Percentiles rank a stretch among this genome's conserved stretches.
phyloP scores from a whole-genome alignment of 1,139 yeast species.

The Debaryomyces udenii region DNA sequence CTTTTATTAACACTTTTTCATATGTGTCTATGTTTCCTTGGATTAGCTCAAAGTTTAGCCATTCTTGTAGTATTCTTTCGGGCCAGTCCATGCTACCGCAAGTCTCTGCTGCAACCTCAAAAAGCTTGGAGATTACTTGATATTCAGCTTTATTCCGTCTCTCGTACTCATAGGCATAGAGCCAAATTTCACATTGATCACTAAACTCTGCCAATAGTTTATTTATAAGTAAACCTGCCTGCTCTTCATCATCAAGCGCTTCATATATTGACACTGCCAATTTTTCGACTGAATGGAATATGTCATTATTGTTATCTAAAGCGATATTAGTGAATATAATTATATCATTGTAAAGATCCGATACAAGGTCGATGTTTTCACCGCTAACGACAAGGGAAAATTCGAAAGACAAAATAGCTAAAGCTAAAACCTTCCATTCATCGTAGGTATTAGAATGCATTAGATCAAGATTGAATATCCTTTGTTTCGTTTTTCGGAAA shows the following conservation, averaged over 20 bases:
- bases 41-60: conserved; percentile 41
- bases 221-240: conserved; percentile 31
- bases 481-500: conserved; percentile 13
- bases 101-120: conserved; percentile 34
- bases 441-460: conserved; percentile 26
- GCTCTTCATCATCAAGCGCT: conserved; percentile 24
- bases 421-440: conserved; percentile 41
- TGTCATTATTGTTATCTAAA: conserved; percentile 29
- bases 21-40: conserved; percentile 32
- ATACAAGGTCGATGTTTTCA: conserved; percentile 14
- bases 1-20: conserved; percentile 24
- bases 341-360: conserved; percentile 16
- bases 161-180: conserved; percentile 46
- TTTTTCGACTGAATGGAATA: conserved; percentile 48
- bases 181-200: conserved; percentile 51
- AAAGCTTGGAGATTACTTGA: conserved; percentile 25
- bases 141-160: conserved; percentile 25
- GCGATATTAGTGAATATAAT: conserved; percentile 25
- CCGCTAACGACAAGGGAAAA: conserved; percentile 15
- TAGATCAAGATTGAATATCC: conserved; percentile 22
- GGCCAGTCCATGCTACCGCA: conserved; percentile 50
- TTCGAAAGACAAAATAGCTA: conserved; percentile 30
- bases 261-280: conserved; percentile 35
- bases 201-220: conserved; percentile 31
- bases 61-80: conserved; percentile 51